These are phyloP conservation scores for Closterium sp. DNA, from an alignment of 139 green algal species.

Conservation along the genomic window DNA sequence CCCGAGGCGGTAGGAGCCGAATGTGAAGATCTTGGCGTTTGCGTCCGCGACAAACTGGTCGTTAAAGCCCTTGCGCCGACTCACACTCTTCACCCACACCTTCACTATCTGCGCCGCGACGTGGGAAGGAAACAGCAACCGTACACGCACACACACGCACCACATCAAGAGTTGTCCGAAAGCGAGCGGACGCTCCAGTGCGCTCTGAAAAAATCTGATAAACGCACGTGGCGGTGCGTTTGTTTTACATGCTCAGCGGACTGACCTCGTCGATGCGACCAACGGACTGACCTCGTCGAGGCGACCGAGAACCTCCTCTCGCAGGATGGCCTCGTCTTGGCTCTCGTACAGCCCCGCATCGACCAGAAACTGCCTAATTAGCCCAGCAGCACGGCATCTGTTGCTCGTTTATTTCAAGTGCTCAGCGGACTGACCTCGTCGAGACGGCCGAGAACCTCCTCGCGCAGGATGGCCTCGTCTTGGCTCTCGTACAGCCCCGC, in stretches of 20 bases:
- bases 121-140: not conserved
- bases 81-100: slow-evolving; percentile 67
- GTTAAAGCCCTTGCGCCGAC: slow-evolving; percentile 51
- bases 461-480: slow-evolving; percentile 58
- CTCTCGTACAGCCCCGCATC: slow-evolving; percentile 64
- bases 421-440: slow-evolving; percentile 22
- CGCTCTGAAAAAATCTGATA: too few species aligned
- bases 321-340: slow-evolving; percentile 53
- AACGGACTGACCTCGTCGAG: slow-evolving; percentile 34
- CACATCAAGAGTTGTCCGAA: too few species aligned
- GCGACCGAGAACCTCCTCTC: slow-evolving; percentile 66
- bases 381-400: too few species aligned
- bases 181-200: too few species aligned
- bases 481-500: slow-evolving; percentile 64
- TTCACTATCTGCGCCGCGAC: slow-evolving; percentile 61
- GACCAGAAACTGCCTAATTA: too few species aligned
- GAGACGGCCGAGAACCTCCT: slow-evolving; percentile 63
- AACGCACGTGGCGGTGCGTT: too few species aligned
- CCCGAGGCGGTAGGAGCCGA: slow-evolving; percentile 90
- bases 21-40: slow-evolving; percentile 88
- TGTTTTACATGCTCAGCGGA: not conserved
- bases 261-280: slow-evolving; percentile 31
- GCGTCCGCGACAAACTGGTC: slow-evolving; percentile 62
- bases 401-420: too few species aligned
- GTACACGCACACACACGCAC: not conserved